Evolutionary conservation across 2,329 filamentous ascomycete species (phyloP), one percentile per base, ranked within the genome.

Genomic region (Helminthosporium solani): DNA sequence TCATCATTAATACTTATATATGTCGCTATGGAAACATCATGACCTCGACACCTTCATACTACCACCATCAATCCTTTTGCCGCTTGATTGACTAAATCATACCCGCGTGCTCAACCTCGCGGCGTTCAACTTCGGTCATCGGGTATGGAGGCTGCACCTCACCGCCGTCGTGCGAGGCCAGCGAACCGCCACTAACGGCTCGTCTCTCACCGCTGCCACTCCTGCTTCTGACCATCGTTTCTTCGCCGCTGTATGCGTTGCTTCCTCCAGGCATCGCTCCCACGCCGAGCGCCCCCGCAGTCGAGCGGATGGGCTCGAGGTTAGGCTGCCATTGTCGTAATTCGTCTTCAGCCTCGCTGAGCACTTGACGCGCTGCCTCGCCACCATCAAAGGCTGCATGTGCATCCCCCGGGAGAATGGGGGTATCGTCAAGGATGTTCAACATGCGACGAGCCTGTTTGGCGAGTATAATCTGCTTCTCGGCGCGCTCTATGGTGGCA

Each of bases 401-500:
- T 14, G 78, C 70, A 67, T 96, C 90, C 38, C 94, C 94, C 1
- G 92, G 92, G 1, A 95, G 86, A 23, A 96, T 83, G 0, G 94
- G 90, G 0, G 85, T 86, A 68, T 96, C 92, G 61, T 99, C 94
- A 9, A 99, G 81, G 31, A 95, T 81, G 58, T 87, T 84, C 45
- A 99, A 71, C 28, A 99, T 81, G 34, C 90, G 85, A 44, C 90
- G 87, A 16, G 90, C 92, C 67, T 97, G 91, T 62, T 88, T 88
- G 46, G 94, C 92, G 14, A 99, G 81, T 49, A 99, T 88, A 61
- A 92, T 88, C 70, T 99, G 94, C 76, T 97, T 97, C 77, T 97
- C 94, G 19, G 90, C 90, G 25, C 92, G 87, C 77, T 99, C 94
- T 60, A 99, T 95, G 16, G 90, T 88, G 48, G 91, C 90, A 14